Evolutionary conservation across 257 asterid genomes (phyloP), one percentile per base, ranked within the genome.

Genomic region (Fraxinus americana): DNA sequence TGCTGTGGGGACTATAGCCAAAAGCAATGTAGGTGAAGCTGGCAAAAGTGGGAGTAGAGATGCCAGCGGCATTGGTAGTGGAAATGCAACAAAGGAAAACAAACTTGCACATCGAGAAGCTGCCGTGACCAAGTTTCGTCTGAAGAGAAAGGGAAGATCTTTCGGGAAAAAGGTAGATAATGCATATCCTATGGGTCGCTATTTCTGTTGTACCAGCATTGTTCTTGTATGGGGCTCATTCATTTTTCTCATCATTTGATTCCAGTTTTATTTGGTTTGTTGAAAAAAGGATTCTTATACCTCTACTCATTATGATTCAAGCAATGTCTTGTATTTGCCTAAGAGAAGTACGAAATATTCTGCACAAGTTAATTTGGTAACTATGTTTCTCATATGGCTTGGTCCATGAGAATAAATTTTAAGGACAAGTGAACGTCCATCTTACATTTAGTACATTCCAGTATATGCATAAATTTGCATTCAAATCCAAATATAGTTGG

Each of bases 91-190:
- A 13, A 88, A 86, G 32, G 90, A 83, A 71, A 87, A 81, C 79
- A 90, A 79, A 84, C 83, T 86, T 79, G 86, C 93, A 19, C 90
- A 81, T 59, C 79, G 94, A 68, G 86, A 75, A 82, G 97, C 96
- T 74, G 92, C 97, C 73, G 81, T 94, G 85, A 81, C 82, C 87
- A 92, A 90, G 86, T 90, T 90, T 82, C 91, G 86, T 38, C 92
- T 80, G 81, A 89, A 92, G 90, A 91, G 92, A 80, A 92, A 88
- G 70, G 96, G 87, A 61, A 88, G 93, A 88, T 91, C 94, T 87
- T 91, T 84, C 69, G 77, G 76, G 84, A 90, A 87, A 83, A 88
- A 88, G 98, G 98, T 92, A 87, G 25, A 39, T 32, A 54, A 43
- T 61, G 11, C 27, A 35, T 74, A 67, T 71, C 76, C 14, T 32